phyloP scores from a whole-genome alignment of 495 filamentous ascomycete species.

The Penicillium atrosanguineum region DNA sequence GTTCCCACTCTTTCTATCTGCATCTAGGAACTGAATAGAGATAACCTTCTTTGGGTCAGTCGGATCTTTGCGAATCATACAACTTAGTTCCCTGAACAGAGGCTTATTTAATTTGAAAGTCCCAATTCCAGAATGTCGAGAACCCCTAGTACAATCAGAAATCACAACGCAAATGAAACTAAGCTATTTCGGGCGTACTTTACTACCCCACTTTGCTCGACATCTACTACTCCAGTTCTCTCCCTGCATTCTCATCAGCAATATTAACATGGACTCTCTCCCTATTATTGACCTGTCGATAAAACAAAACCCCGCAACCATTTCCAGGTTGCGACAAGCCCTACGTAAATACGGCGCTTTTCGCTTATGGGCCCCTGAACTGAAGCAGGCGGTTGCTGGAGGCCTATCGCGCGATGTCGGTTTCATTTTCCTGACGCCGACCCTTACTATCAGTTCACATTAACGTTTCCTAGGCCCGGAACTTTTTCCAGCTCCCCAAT shows the following conservation, averaged over 20 bases:
- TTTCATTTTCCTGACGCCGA: background rate
- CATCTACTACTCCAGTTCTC: background rate
- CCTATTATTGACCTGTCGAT: constrained; percentile 12
- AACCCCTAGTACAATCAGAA: background rate
- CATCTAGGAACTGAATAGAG: too few relatives aligned
- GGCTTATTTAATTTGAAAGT: too few relatives aligned
- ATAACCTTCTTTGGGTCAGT: too few relatives aligned
- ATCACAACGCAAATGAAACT: background rate
- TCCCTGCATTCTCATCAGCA: background rate
- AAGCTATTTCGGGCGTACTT: background rate
- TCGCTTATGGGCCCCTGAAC: constrained; percentile 10
- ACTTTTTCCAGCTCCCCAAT: constrained; percentile 6
- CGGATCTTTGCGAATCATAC: too few relatives aligned
- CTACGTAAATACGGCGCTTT: constrained; percentile 10
- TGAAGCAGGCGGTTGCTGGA: background rate
- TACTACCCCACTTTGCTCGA: constrained; percentile 1
- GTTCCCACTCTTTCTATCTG: too few relatives aligned
- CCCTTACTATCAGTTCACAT: background rate
- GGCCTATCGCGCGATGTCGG: constrained; percentile 3
- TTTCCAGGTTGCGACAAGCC: constrained; percentile 3
- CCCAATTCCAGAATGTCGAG: too few relatives aligned
- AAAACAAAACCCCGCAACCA: constrained; percentile 1
- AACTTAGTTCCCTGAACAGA: too few relatives aligned
- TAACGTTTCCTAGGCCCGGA: constrained; percentile 2
- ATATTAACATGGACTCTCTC: background rate